Evolutionary conservation across 2,329 filamentous ascomycete species (phyloP), one percentile per base, ranked within the genome.

Genomic region (Penicillium sp.): DNA sequence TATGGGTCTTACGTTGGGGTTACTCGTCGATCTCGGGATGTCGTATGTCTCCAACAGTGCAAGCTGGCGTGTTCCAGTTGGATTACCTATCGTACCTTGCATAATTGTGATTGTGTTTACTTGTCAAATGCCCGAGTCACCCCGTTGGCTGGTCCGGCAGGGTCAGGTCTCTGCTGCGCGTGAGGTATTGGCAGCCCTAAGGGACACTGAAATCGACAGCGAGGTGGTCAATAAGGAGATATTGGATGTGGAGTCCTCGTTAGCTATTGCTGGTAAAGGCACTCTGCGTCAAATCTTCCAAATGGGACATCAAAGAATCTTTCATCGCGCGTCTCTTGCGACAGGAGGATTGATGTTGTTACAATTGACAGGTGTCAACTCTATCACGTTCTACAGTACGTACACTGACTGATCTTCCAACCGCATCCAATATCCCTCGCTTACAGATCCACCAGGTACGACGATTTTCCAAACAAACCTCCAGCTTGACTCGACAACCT

Each of bases 391-490:
- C n/a, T 65, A 62, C 36, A 63, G 61, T 64, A 49, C 2, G 61
- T 59, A 12, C n/a, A 33, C 31, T 33, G 31, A 25, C 3, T n/a
- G 12, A 19, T 4, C 15, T 3, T 8, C 13, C 1, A 10, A 13
- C n/a, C 17, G n/a, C 5, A 12, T 35, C 17, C n/a, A 2, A 12
- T 38, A 31, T 4, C 23, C 29, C 21, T 57, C 13, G 10, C 47
- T 55, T 6, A 55, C 42, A 8, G 36, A 15, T 31, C 7, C 2
- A 12, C 10, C n/a, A 64, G 62, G 57, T 41, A 65, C 55, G 31
- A 63, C 61, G 0, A 63, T 65, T 12, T 63, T 65, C 21, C 57
- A 65, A 31, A 61, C 42, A 1, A 55, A 63, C 19, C 54, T 65
- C 12, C 36, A 55, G 2, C 49, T 65, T 3, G 51, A 58, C 39